A percentile compares a stretch with the other conserved stretches of the same genome.
phyloP scores from a whole-genome alignment of 495 filamentous ascomycete species.

The Extremus antarcticus region DNA sequence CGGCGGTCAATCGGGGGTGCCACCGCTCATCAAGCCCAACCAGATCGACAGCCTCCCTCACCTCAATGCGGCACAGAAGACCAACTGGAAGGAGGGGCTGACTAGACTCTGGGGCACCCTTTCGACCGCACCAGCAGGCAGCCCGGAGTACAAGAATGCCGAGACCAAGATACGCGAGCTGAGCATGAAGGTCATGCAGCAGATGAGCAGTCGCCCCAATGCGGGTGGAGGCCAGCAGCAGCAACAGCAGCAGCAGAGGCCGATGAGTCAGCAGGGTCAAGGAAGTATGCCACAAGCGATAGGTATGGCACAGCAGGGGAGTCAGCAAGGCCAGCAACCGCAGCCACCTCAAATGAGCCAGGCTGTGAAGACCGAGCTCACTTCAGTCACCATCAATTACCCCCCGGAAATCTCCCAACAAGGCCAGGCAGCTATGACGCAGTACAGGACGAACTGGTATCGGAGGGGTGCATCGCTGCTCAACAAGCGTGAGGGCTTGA shows the following conservation, averaged over 20 bases:
- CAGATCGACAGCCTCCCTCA: conserved; percentile 19
- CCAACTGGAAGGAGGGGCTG: conserved; percentile 20
- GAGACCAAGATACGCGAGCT: conserved; percentile 16
- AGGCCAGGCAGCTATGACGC: not conserved
- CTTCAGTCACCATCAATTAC: not conserved
- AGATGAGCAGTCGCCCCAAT: not conserved
- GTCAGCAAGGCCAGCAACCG: conserved; percentile 12
- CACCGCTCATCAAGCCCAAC: conserved; percentile 5
- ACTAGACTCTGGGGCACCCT: conserved; percentile 21
- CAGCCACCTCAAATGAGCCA: conserved; percentile 6
- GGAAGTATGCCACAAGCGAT: not conserved
- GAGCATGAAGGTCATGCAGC: conserved; percentile 7
- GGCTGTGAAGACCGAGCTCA: not conserved
- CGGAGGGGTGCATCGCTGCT: not conserved
- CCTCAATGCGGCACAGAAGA: conserved; percentile 20
- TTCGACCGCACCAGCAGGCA: conserved; percentile 14
- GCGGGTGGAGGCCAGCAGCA: conserved; percentile 1
- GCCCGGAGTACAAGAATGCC: conserved; percentile 12
- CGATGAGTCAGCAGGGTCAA: not conserved
- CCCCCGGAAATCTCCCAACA: not conserved
- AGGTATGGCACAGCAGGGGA: conserved; percentile 1
- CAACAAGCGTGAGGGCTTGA: not conserved
- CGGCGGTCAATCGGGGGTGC: not conserved
- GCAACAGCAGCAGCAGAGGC: conserved; percentile 6
- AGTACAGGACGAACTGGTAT: not conserved